These are phyloP conservation scores for Aureobasidium mangrovei DNA, from an alignment of 2,329 filamentous ascomycete genomes.

Conservation along the genomic window DNA sequence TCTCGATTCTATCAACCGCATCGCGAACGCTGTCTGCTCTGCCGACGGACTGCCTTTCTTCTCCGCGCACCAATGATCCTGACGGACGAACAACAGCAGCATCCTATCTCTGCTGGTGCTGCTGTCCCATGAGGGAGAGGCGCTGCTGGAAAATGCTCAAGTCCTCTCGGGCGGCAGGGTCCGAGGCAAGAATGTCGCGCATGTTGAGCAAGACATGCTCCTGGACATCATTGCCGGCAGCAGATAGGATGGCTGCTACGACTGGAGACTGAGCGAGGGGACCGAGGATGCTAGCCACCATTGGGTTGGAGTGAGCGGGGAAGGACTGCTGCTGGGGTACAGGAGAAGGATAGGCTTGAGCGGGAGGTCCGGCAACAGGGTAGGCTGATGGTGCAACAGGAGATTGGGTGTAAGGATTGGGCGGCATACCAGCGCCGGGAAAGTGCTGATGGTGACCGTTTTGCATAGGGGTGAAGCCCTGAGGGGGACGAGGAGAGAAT, in stretches of 20 bases:
- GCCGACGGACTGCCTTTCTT: no score
- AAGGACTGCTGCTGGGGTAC: slow-evolving; percentile 14
- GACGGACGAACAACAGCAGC: no score
- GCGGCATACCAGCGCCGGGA: slow-evolving; percentile 27
- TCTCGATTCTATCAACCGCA: no score
- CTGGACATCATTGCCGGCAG: slow-evolving; percentile 26
- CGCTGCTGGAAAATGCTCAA: slow-evolving; percentile 3
- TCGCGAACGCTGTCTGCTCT: no score
- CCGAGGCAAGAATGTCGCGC: slow-evolving; percentile 55
- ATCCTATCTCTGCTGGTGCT: slow-evolving; percentile 7
- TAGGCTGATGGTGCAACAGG: slow-evolving; percentile 22
- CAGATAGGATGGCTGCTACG: slow-evolving; percentile 32
- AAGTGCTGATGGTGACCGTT: slow-evolving; percentile 17
- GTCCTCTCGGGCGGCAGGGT: slow-evolving; percentile 52
- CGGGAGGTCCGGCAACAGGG: slow-evolving; percentile 25
- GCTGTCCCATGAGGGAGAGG: not conserved
- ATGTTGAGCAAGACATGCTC: slow-evolving; percentile 64
- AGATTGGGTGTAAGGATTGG: slow-evolving; percentile 32
- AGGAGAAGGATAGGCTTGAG: slow-evolving; percentile 16
- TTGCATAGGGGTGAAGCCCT: slow-evolving; percentile 15
- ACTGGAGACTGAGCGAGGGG: slow-evolving; percentile 34
- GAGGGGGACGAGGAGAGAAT: slow-evolving; percentile 31
- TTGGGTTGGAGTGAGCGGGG: slow-evolving; percentile 26
- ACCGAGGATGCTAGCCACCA: slow-evolving; percentile 33
- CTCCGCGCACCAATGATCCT: no score